phyloP scores from a whole-genome alignment of 2,329 filamentous ascomycete genomes.

The Diaporthe australafricana region DNA sequence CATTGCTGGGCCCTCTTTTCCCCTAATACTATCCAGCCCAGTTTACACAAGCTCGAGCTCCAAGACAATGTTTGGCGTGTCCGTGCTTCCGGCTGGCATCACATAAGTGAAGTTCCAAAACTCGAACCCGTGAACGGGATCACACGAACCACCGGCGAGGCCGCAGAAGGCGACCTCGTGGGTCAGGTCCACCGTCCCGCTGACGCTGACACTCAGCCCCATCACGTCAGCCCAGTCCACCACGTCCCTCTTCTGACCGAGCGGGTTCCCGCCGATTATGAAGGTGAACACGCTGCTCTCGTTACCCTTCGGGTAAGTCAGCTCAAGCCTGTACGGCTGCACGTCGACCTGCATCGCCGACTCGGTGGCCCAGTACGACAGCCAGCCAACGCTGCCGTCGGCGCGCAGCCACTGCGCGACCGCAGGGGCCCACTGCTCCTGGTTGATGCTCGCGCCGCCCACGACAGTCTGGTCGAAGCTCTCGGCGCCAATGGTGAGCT shows the following conservation, averaged over 20 bases:
- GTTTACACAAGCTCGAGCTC: conserved; percentile 34
- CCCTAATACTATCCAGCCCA: neutral
- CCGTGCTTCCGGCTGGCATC: conserved; percentile 49
- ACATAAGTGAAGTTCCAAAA: conserved; percentile 59
- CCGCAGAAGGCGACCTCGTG: conserved; percentile 58
- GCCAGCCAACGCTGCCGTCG: conserved; percentile 35
- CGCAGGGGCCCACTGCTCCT: conserved; percentile 67
- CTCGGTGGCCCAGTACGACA: conserved; percentile 50
- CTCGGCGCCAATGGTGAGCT: conserved; percentile 70
- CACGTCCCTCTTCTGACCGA: conserved; percentile 54
- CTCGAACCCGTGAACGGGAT: conserved; percentile 53
- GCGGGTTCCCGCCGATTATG: conserved; percentile 58
- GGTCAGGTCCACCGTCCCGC: conserved; percentile 55
- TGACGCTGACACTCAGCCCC: conserved; percentile 57
- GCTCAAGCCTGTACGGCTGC: conserved; percentile 54
- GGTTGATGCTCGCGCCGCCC: conserved; percentile 65
- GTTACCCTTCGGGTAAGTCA: conserved; percentile 67
- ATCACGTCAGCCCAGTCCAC: conserved; percentile 59
- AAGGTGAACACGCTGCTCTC: conserved; percentile 61
- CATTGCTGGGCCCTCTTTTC: neutral
- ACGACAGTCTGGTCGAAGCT: conserved; percentile 67
- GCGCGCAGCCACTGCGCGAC: conserved; percentile 66
- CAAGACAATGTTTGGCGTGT: conserved; percentile 38
- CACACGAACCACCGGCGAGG: conserved; percentile 47
- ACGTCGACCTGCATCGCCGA: conserved; percentile 54